Evolutionary conservation across 257 asterid species (phyloP).

Genomic region (Echium plantagineum): DNA sequence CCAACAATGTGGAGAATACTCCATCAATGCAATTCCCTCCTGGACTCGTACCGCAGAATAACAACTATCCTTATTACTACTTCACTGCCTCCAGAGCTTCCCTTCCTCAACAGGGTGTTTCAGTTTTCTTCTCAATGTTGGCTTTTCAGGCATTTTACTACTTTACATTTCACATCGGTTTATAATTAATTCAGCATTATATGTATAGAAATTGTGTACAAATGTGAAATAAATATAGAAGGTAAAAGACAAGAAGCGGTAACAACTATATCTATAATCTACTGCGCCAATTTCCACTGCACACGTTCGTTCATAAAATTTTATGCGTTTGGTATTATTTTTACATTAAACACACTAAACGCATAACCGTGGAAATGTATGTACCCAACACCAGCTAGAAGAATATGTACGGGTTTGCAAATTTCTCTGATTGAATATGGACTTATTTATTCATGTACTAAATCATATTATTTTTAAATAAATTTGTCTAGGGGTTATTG

Average conservation of each 20-base stretch:
- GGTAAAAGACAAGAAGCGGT: too few species aligned
- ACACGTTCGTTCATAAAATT: too few species aligned
- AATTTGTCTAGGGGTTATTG: not conserved
- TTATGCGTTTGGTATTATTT: too few species aligned
- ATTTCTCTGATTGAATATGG: too few species aligned
- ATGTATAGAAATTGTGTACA: not conserved
- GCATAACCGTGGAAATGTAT: too few species aligned
- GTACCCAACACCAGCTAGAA: not conserved
- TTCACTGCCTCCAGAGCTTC: constrained; percentile 43
- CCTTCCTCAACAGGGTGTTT: constrained; percentile 15
- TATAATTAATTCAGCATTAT: not conserved
- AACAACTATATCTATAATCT: too few species aligned
- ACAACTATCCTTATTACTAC: constrained; percentile 56
- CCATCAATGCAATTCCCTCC: constrained; percentile 35
- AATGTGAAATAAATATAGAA: not conserved
- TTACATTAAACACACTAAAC: too few species aligned
- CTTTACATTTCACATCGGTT: constrained; percentile 2
- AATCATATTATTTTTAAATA: too few species aligned
- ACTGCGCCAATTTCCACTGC: too few species aligned
- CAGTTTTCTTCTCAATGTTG: constrained; percentile 19
- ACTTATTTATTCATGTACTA: not conserved
- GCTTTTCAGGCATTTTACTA: constrained; percentile 15
- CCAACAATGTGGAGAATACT: constrained; percentile 4
- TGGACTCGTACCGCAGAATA: constrained; percentile 34
- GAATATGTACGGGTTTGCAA: not conserved